Base-by-base conservation (phyloP, 805 yeast species). In the Ascoidea asiatica region DNA sequence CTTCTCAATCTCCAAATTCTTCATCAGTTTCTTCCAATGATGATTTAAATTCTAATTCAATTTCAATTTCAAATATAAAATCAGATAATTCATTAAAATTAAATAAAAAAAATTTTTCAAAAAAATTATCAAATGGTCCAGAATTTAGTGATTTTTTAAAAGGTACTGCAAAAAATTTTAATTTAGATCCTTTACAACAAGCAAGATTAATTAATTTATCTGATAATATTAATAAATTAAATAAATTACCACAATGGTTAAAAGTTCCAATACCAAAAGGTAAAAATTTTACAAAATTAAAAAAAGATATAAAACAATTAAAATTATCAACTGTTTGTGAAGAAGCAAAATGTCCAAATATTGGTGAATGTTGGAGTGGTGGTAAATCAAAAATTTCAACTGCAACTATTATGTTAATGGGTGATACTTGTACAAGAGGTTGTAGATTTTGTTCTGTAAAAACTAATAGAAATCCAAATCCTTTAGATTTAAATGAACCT, bases 281-380 rank as follows among this genome's bases (percentile, higher is more conserved):
- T 40, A 72, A 79, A 50, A 80, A 83, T 21, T 92, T 76, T 61
- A 79, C 79, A 54, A 79, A 77, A 52, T 69, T 92, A 53, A 88
- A 90, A 58, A 73, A 77, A 41, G 99, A 92, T 57, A 80, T 92
- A 33, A 72, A 87, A 48, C 97, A 95, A 47, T 67, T 92, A 48
- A 86, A 87, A 51, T 67, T 92, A 43, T 82, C 95, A 36, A 92
- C 99, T 0, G 99, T 92, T 23, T 92, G 99, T 64, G 97, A 92
- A 63, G 98, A 92, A 58, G 98, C 98, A 4, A 81, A 92, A 58
- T 92, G 99, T 64, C 99, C 99, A n/a, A 92, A 92, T 61, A 92
- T 92, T 50, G 96, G 97, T 43, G 99, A 92, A 61, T 92, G 99
- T 64, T 92, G 99, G 99, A 97, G 98, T 45, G 98, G 98, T 23